A percentile compares a stretch with the other conserved stretches of the same genome.
phyloP scores from a whole-genome alignment of 179 eudicot genomes.

The Amaranthus tricolor region DNA sequence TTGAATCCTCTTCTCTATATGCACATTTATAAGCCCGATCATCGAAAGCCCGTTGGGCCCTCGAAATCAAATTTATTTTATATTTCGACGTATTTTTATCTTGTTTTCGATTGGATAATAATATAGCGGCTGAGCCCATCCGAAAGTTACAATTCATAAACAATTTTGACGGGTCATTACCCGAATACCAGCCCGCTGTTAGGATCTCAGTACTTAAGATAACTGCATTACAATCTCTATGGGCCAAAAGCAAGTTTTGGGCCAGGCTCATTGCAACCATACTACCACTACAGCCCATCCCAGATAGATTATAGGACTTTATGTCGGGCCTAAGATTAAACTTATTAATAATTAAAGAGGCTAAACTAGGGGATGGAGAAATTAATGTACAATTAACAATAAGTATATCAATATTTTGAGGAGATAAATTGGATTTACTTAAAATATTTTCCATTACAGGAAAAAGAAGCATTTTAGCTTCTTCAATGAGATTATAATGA shows the following conservation, averaged over 20 bases:
- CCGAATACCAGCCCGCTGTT: slow-evolving; percentile 70
- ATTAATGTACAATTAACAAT: slow-evolving; percentile 74
- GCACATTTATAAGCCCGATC: slow-evolving; percentile 60
- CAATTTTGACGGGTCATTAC: slow-evolving; percentile 52
- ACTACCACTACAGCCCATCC: slow-evolving; percentile 93
- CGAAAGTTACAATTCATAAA: slow-evolving; percentile 66
- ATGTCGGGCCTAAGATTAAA: slow-evolving; percentile 52
- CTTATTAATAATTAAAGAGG: slow-evolving; percentile 52
- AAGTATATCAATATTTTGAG: slow-evolving; percentile 56
- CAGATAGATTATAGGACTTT: slow-evolving; percentile 53
- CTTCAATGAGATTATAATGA: slow-evolving; percentile 44
- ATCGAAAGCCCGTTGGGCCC: slow-evolving; percentile 54
- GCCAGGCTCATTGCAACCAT: slow-evolving; percentile 51
- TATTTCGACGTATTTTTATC: slow-evolving; percentile 39
- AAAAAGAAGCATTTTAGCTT: slow-evolving; percentile 61
- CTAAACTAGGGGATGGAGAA: slow-evolving; percentile 64
- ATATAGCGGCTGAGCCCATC: slow-evolving; percentile 63
- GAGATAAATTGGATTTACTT: slow-evolving; percentile 38
- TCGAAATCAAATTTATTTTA: slow-evolving; percentile 29
- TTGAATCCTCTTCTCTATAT: slow-evolving; percentile 60
- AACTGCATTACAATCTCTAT: slow-evolving; percentile 48
- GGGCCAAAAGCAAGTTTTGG: slow-evolving; percentile 39
- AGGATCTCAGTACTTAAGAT: slow-evolving; percentile 74
- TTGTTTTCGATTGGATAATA: slow-evolving; percentile 39
- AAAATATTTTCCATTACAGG: slow-evolving; percentile 59